A percentile compares a stretch with the other conserved stretches of the same genome.
Evolutionary conservation across 129 eudicot genomes (phyloP).

Genomic region (Oenanthe sinensis): DNA sequence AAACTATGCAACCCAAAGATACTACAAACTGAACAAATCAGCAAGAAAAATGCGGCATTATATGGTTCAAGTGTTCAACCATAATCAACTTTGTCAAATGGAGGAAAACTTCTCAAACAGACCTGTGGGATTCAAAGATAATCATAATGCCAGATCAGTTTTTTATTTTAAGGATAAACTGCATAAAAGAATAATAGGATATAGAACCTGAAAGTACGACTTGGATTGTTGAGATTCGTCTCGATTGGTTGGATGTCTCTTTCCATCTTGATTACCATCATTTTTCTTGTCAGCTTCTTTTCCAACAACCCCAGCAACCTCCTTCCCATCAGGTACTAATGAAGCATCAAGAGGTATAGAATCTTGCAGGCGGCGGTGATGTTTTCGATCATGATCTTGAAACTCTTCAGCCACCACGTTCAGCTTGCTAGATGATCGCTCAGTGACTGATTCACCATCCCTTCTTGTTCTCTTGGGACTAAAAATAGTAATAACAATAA

Average conservation of each 20-base stretch:
- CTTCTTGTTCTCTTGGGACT: slow-evolving; percentile 74
- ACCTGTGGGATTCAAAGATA: slow-evolving; percentile 14
- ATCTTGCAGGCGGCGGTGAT: slow-evolving; percentile 38
- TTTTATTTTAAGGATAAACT: neutral
- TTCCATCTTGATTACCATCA: slow-evolving; percentile 36
- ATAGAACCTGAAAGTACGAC: slow-evolving; percentile 55
- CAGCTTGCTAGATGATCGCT: slow-evolving; percentile 26
- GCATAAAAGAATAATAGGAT: neutral
- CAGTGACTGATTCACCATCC: slow-evolving; percentile 51
- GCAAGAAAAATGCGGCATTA: neutral
- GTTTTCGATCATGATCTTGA: slow-evolving; percentile 43
- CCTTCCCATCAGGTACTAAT: slow-evolving; percentile 22
- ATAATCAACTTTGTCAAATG: slow-evolving; percentile 9
- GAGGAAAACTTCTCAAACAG: slow-evolving; percentile 14
- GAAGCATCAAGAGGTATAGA: slow-evolving; percentile 45
- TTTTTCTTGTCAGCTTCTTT: slow-evolving; percentile 36
- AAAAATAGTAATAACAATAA: slow-evolving; percentile 11
- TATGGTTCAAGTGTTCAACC: neutral
- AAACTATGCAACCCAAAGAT: neutral
- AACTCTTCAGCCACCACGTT: slow-evolving; percentile 31
- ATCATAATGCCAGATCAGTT: slow-evolving; percentile 2
- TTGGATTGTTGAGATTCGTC: slow-evolving; percentile 39
- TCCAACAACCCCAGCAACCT: slow-evolving; percentile 22
- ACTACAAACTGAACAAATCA: neutral
- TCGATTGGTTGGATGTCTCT: slow-evolving; percentile 33